Conservation (phyloP, 805 yeast species). For the Myxozyma melibiosi region DNA sequence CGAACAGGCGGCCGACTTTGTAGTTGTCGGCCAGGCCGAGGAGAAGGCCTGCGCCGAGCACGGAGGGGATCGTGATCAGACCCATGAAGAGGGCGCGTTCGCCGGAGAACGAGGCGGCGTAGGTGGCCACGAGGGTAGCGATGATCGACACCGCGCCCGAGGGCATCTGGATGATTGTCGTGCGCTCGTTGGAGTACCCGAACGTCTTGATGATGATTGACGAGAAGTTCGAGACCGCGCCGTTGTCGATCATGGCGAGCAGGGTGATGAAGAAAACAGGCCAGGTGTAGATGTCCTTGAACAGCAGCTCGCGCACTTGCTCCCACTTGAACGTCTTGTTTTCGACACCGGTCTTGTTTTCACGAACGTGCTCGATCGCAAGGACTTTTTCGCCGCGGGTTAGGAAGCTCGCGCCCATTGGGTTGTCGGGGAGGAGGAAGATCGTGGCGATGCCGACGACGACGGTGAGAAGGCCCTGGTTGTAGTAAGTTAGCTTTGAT, state of each 20-base stretch:
- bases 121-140: slow-evolving; percentile 47
- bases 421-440: slow-evolving; percentile 57
- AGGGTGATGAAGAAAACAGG: slow-evolving; percentile 48
- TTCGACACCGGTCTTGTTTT: slow-evolving; percentile 62
- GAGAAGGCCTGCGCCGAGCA: slow-evolving; percentile 20
- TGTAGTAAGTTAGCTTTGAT: background rate
- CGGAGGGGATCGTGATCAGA: slow-evolving; percentile 15
- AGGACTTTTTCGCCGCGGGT: slow-evolving; percentile 50
- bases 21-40: slow-evolving; percentile 25
- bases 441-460: slow-evolving; percentile 51
- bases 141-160: slow-evolving; percentile 44
- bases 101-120: slow-evolving; percentile 37
- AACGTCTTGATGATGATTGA: slow-evolving; percentile 51
- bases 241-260: slow-evolving; percentile 53
- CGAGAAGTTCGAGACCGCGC: slow-evolving; percentile 56
- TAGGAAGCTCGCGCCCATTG: slow-evolving; percentile 45
- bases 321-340: slow-evolving; percentile 55
- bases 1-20: slow-evolving; percentile 39
- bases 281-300: slow-evolving; percentile 54
- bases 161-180: slow-evolving; percentile 47
- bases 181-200: slow-evolving; percentile 41
- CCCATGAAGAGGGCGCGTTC: slow-evolving; percentile 18
- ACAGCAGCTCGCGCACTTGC: slow-evolving; percentile 56
- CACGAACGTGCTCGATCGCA: slow-evolving; percentile 56
- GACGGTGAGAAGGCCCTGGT: slow-evolving; percentile 57